A percentile compares a stretch with the other conserved stretches of the same genome.
These are phyloP conservation scores for Mollisia scopiformis DNA, from an alignment of 2,329 filamentous ascomycete species.

Conservation along the genomic window DNA sequence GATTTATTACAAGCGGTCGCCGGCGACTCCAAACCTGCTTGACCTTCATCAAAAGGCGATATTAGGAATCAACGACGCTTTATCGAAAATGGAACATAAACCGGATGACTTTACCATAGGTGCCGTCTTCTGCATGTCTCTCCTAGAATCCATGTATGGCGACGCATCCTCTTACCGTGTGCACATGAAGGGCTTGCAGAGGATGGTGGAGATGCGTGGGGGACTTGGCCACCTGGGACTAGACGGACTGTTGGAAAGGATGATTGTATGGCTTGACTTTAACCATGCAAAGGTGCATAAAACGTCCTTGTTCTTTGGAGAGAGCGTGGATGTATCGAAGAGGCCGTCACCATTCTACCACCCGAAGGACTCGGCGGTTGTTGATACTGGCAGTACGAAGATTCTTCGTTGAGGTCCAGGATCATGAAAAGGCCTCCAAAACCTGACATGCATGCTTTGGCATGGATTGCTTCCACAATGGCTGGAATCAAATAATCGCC, in stretches of 20 bases:
- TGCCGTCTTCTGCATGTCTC: constrained; percentile 12
- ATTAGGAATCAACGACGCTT: constrained; percentile 8
- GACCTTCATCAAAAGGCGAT: constrained; percentile 8
- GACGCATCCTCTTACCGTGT: constrained; percentile 9
- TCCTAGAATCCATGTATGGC: constrained; percentile 12
- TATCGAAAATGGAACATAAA: not conserved
- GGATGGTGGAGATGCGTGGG: constrained; percentile 16
- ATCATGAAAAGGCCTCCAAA: too few species aligned
- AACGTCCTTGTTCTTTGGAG: constrained; percentile 2
- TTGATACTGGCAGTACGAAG: not conserved
- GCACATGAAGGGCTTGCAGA: constrained; percentile 14
- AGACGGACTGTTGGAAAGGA: constrained; percentile 12
- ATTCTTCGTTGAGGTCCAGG: not conserved
- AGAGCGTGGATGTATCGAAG: constrained; percentile 7
- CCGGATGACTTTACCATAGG: constrained; percentile 10
- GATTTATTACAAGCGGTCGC: not conserved
- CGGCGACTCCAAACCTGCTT: constrained; percentile 2
- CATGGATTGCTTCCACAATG: too few species aligned
- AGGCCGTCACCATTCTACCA: constrained; percentile 10
- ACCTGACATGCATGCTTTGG: too few species aligned
- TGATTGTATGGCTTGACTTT: constrained; percentile 18
- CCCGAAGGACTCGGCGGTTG: not conserved
- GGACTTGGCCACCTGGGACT: constrained; percentile 9
- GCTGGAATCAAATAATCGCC: too few species aligned
- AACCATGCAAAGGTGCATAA: constrained; percentile 10